Base-by-base conservation (phyloP, 805 yeast genomes). In the Yarrowia bubula region DNA sequence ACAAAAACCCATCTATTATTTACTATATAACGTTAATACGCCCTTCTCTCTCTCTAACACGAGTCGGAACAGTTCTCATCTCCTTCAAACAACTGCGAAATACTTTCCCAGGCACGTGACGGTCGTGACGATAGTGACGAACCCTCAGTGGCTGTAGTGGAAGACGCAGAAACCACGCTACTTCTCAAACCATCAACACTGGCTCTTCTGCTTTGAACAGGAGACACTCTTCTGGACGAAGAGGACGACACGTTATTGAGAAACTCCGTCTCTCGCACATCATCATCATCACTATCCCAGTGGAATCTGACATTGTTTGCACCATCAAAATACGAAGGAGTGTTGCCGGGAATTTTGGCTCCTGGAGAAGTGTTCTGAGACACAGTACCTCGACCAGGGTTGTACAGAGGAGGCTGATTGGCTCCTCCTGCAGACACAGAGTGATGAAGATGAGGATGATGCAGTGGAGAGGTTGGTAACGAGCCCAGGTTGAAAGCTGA, bases 201-300 rank as follows among this genome's bases (percentile, higher is more conserved):
- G 3, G 50, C 43, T 14, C 64, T 39, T 14, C 64, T 39, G 11
- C 51, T 43, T 15, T 42, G 51, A 1, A 43, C 51, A 10, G 64
- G 64, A 11, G 64, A 35, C 3, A 44, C 51, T 35, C 51, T 22
- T 22, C 64, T 11, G 4, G 64, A 58, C 1, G 51, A 33, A 33
- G 51, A 18, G 17, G 51, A 44, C 11, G 64, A 58, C 33, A 18
- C 18, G 64, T 58, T 43, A 41, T 33, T 44, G 41, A 43, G 51
- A 4, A 44, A 58, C 42, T 58, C 64, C 11, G 64, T 58, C 33
- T 58, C 51, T 8, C 51, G 61, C 9, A 55, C 61, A 17, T 55
- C 64, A 18, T 58, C 64, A n/a, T 58, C 64, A n/a, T 58, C 64
- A 14, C 51, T 43, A 10, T 58, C 64, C 64, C 64, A 58, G 35